Base-by-base conservation (phyloP, 2,329 filamentous ascomycete species). In the Neoascochyta sp. region DNA sequence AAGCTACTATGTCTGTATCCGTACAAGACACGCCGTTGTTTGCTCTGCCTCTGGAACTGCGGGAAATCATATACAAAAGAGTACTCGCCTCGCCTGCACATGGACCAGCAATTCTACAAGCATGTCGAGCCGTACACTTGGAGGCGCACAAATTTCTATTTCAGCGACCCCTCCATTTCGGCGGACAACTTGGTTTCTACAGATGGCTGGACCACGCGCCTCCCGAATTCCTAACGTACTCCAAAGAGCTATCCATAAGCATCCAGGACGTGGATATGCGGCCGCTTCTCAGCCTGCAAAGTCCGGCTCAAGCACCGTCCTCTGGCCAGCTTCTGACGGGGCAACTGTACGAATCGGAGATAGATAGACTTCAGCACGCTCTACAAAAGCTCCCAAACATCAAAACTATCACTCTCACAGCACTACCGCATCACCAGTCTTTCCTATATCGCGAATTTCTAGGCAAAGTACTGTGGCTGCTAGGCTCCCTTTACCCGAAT, bases 111-210 rank as follows among this genome's bases (percentile, higher is more conserved):
- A 25, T 63, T 8, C 36, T 61, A 8, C 36, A 18, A 14, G 41
- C 41, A 7, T 62, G 57, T 22, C 53, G 37, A 15, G 42, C 57
- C 14, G 43, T 62, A 14, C 37, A 52, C 12, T 22, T 18, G 6
- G 52, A 61, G 34, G 45, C 57, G 7, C 45, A 39, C 3, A 50
- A 54, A 9, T 52, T 57, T 14, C 38, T 62, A 9, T 62, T 52
- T 26, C 49, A 58, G 22, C 39, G 53, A 31, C 45, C 50, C 2
- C 16, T 59, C n/a, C 26, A 22, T 7, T 54, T 63, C 38, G 24
- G 30, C 9, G 39, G 47, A 9, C 52, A 57, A 34, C 20, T 33
- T 3, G 36, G 21, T 5, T 34, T 60, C 5, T 41, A 41, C 18
- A 9, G 34, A 9, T 61, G 57, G 57, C 22, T 59, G n/a, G 21